Evolutionary conservation across 2,329 filamentous ascomycete species (phyloP), one percentile per base, ranked within the genome.

Genomic region (Ophiostoma sp.): DNA sequence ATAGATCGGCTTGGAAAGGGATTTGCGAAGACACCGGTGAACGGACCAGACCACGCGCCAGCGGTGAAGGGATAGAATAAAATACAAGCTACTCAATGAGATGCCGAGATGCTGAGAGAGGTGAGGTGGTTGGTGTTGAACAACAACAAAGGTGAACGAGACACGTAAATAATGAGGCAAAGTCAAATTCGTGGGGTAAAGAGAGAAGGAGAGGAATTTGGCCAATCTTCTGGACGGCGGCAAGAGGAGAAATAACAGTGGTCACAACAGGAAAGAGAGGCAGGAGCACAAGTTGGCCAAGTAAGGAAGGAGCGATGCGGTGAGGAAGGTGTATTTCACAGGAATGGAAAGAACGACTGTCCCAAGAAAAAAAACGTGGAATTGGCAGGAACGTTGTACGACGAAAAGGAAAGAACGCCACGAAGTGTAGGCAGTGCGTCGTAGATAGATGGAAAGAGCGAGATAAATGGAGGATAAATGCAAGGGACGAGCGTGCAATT

Each of bases 271-370:
- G 69, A 31, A 71, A 25, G 36, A 61, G 36, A 33, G 42, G 64
- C 64, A 68, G 63, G 39, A 57, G 69, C 36, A 70, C 15, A 15
- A n/a, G 22, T 42, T 71, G 45, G 22, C 3, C 31, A n/a, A 12
- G 33, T 15, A 19, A 59, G 69, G 70, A 71, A 71, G 70, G 70
- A 71, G 57, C 70, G 70, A 71, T 59, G 57, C 17, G n/a, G 39
- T 17, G 25, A 19, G 25, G n/a, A 12, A 28, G 9, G 25, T 17
- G 42, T 25, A 8, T 11, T 31, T 17, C 39, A 31, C 25, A n/a
- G 25, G 42, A 33, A 50, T 70, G 33, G 33, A 39, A 70, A 25
- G 48, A 55, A 17, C 69, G 22, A 45, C 3, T 8, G 36, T 5
- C 19, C 11, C 7, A 19, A 28, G 33, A 36, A 9, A n/a, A n/a